These are phyloP conservation scores for Suhomyces coccinellae DNA, from an alignment of 1,139 yeast species.

Conservation along the genomic window DNA sequence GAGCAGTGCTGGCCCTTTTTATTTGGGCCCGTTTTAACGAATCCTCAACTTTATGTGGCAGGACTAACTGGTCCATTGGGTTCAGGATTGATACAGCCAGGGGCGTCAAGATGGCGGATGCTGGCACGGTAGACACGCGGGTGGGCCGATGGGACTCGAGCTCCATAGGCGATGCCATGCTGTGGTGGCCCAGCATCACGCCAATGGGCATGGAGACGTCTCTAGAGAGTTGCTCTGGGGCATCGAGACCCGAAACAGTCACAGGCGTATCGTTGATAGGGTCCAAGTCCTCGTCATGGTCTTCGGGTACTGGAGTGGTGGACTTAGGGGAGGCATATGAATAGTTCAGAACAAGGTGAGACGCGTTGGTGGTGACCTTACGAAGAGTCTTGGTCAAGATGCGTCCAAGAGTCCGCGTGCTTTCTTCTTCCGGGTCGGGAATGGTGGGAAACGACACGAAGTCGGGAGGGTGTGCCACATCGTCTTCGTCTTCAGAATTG, in stretches of 20 bases:
- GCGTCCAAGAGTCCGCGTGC: constrained; percentile 31
- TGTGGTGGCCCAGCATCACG: not conserved
- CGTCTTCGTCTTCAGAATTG: constrained; percentile 22
- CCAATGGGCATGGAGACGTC: not conserved
- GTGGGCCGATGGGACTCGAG: not conserved
- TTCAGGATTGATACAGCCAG: not conserved
- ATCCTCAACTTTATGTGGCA: constrained; percentile 1
- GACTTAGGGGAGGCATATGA: constrained; percentile 15
- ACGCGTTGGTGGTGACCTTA: constrained; percentile 48
- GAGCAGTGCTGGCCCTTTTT: not conserved
- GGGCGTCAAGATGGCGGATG: not conserved
- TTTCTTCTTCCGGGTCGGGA: constrained; percentile 45
- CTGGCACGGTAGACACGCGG: not conserved
- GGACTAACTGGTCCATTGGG: not conserved
- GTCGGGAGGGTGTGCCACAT: constrained; percentile 22
- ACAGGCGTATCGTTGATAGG: constrained; percentile 9
- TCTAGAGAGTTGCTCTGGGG: not conserved
- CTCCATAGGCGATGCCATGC: not conserved
- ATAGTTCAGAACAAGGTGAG: constrained; percentile 39
- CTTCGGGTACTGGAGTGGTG: constrained; percentile 1
- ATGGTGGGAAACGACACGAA: constrained; percentile 47
- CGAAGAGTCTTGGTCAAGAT: constrained; percentile 44
- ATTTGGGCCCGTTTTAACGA: not conserved
- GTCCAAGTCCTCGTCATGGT: constrained; percentile 3
- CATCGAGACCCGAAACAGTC: not conserved